Percentiles rank a stretch among this genome's conserved stretches.
Evolutionary conservation across 2,329 filamentous ascomycete species (phyloP).

Genomic region (Alternaria sp.): DNA sequence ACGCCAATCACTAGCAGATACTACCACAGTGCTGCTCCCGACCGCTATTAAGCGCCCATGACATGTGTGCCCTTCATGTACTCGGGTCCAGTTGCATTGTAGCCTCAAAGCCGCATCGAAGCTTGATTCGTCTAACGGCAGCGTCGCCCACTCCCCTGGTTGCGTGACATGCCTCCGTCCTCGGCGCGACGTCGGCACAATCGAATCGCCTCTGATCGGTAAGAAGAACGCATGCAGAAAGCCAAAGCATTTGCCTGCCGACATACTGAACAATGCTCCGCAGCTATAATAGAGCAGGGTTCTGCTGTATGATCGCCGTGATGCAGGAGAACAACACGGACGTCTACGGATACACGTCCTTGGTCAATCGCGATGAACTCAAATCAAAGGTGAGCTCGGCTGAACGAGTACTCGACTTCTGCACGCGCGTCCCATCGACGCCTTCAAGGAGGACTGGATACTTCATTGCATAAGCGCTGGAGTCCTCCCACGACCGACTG

Average conservation of each 20-base stretch:
- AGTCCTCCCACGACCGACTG: not conserved
- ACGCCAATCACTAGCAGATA: too few species aligned
- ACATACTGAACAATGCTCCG: not conserved
- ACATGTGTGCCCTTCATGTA: not conserved
- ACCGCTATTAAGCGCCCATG: not conserved
- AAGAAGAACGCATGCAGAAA: not conserved
- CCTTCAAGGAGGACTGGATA: not conserved
- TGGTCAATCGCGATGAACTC: not conserved
- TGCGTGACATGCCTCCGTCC: not conserved
- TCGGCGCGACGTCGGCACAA: not conserved
- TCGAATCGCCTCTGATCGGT: not conserved
- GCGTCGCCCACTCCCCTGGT: too few species aligned
- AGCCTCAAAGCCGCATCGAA: not conserved
- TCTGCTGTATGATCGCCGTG: not conserved
- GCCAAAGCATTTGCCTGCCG: not conserved
- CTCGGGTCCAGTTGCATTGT: not conserved
- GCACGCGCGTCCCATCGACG: not conserved
- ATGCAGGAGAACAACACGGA: not conserved
- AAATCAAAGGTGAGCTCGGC: not conserved
- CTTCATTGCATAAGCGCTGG: not conserved
- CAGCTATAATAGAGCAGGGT: not conserved
- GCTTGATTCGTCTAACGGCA: not conserved
- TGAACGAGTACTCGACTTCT: not conserved
- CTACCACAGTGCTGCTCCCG: too few species aligned
- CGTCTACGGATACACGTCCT: rapidly evolving